Percentiles rank a stretch among this genome's conserved stretches.
Evolutionary conservation across 495 filamentous ascomycete species (phyloP).

Genomic region (Aspergillus heteromorphus): DNA sequence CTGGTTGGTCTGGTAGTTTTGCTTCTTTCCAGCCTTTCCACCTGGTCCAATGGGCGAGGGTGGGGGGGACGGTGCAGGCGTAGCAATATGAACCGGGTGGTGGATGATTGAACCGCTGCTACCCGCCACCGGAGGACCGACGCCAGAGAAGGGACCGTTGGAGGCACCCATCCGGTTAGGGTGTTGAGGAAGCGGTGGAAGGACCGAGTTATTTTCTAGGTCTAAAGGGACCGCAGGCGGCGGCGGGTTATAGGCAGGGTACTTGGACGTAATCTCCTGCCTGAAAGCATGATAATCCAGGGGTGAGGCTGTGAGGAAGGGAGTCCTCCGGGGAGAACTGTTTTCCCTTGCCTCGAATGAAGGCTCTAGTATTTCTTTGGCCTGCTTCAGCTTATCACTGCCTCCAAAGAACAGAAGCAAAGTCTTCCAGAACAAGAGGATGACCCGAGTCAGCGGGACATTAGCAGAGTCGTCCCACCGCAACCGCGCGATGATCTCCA

Average conservation of each 20-base stretch:
- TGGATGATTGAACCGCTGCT: slow-evolving; percentile 77
- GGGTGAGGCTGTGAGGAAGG: slow-evolving; percentile 82
- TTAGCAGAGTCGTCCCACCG: slow-evolving; percentile 80
- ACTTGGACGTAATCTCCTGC: slow-evolving; percentile 98
- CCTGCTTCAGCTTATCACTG: slow-evolving; percentile 59
- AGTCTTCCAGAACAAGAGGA: slow-evolving; percentile 87
- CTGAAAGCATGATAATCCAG: slow-evolving; percentile 95
- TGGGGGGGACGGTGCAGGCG: slow-evolving; percentile 93
- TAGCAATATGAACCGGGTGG: slow-evolving; percentile 96
- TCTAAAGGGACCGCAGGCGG: slow-evolving; percentile 79
- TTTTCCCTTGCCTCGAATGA: slow-evolving; percentile 28
- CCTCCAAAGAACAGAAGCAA: slow-evolving; percentile 81
- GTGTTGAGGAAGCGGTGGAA: slow-evolving; percentile 77
- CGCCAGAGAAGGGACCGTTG: slow-evolving; percentile 37
- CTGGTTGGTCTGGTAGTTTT: slow-evolving; percentile 98
- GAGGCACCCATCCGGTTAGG: slow-evolving; percentile 46
- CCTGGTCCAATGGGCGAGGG: slow-evolving; percentile 83
- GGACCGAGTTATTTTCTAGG: slow-evolving; percentile 80
- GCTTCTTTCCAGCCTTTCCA: slow-evolving; percentile 93
- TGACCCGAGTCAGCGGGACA: slow-evolving; percentile 60
- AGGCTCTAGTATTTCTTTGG: slow-evolving; percentile 56
- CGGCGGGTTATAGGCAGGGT: slow-evolving; percentile 91
- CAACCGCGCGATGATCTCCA: slow-evolving; percentile 67
- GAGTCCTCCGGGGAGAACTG: slow-evolving; percentile 32
- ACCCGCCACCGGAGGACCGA: slow-evolving; percentile 35